These are phyloP conservation scores for Priceomyces medius DNA, from an alignment of 805 yeast genomes.

Conservation along the genomic window DNA sequence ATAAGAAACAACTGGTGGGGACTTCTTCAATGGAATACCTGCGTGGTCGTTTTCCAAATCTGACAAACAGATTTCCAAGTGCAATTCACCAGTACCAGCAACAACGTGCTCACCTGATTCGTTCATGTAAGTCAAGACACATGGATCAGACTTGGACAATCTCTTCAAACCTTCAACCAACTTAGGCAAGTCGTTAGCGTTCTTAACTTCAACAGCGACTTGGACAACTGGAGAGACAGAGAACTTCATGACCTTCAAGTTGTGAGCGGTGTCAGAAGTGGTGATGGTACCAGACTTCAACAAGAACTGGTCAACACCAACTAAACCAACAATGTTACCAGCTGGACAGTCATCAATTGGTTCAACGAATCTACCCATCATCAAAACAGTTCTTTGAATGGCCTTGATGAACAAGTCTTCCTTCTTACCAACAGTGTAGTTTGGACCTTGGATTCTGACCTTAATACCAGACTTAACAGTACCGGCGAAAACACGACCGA, in stretches of 20 bases:
- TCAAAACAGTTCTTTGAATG: conserved; percentile 97
- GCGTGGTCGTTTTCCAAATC: conserved; percentile 99
- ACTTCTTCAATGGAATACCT: conserved; percentile 96
- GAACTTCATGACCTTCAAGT: conserved; percentile 99
- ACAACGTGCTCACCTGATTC: conserved; percentile 99
- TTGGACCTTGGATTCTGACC: conserved; percentile 99
- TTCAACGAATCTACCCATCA: conserved; percentile 99
- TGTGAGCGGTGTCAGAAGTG: conserved; percentile 95
- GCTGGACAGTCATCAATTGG: conserved; percentile 99
- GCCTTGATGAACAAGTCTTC: conserved; percentile 96
- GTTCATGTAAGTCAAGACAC: conserved; percentile 84
- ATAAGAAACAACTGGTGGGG: conserved; percentile 98
- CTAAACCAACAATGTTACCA: conserved; percentile 99
- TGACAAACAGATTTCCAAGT: conserved; percentile 93
- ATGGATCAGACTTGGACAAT: conserved; percentile 99
- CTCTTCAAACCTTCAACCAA: conserved; percentile 99
- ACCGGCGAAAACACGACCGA: conserved; percentile 99
- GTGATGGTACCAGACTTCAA: conserved; percentile 99
- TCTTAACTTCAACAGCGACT: conserved; percentile 99
- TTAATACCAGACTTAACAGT: conserved; percentile 98
- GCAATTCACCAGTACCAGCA: conserved; percentile 99
- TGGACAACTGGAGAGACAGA: conserved; percentile 99
- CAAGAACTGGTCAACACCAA: conserved; percentile 99
- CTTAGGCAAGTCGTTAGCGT: conserved; percentile 99
- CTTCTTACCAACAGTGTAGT: conserved; percentile 98